These are phyloP conservation scores for Hyphopichia buzzinii DNA, from an alignment of 1,139 yeast genomes.

Conservation along the genomic window DNA sequence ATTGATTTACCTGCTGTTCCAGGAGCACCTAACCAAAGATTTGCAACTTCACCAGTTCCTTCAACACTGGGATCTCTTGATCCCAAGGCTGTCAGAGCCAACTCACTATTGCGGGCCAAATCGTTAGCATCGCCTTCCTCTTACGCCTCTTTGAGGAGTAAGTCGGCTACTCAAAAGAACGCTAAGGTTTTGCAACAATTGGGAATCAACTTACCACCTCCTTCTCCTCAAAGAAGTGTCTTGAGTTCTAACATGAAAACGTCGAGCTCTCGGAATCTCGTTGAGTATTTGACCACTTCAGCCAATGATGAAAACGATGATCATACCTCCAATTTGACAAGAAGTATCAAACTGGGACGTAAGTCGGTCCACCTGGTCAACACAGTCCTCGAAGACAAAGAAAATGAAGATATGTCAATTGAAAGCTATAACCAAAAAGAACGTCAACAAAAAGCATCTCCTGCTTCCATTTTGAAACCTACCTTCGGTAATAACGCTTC, in stretches of 20 bases:
- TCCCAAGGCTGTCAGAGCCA: slow-evolving; percentile 27
- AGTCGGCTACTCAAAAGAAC: slow-evolving; percentile 25
- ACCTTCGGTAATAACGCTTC: slow-evolving; percentile 4
- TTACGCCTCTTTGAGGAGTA: slow-evolving; percentile 19
- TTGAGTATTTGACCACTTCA: slow-evolving; percentile 24
- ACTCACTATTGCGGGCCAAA: slow-evolving; percentile 37
- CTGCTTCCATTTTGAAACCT: slow-evolving; percentile 7
- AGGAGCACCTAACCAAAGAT: slow-evolving; percentile 9
- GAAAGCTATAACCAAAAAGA: slow-evolving; percentile 16
- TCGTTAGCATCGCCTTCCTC: slow-evolving; percentile 33
- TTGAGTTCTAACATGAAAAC: slow-evolving; percentile 34
- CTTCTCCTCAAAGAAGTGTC: slow-evolving; percentile 17
- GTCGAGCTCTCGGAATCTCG: slow-evolving; percentile 44
- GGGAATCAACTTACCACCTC: slow-evolving; percentile 35
- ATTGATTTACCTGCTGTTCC: slow-evolving; percentile 10
- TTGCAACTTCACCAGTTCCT: slow-evolving; percentile 20
- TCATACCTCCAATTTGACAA: background rate
- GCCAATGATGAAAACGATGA: slow-evolving; percentile 8
- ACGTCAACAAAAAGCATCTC: slow-evolving; percentile 1
- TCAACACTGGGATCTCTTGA: slow-evolving; percentile 29
- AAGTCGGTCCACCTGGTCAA: background rate
- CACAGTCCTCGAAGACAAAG: slow-evolving; percentile 4
- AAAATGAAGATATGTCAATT: slow-evolving; percentile 19
- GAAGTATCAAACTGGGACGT: background rate
- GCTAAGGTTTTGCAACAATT: slow-evolving; percentile 41